Percentiles rank a stretch among this genome's conserved stretches.
phyloP scores from a whole-genome alignment of 163 green algal species.

The Chloroidium sp. region DNA sequence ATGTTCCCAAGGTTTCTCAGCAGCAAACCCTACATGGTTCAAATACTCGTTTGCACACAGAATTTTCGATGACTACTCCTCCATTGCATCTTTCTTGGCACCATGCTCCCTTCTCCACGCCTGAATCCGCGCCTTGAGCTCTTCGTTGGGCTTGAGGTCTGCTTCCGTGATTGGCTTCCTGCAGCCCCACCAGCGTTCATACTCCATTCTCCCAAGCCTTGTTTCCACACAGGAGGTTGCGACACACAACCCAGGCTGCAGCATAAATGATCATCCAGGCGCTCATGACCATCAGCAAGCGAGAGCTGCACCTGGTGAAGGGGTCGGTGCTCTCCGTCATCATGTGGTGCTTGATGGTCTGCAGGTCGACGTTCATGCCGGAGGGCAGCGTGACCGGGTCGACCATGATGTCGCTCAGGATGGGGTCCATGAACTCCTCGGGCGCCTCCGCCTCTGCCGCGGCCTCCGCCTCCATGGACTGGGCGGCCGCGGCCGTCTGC shows the following conservation, averaged over 20 bases:
- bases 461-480: slow-evolving; percentile 5
- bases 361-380: slow-evolving; percentile 66
- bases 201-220: background rate
- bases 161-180: slow-evolving; percentile 48
- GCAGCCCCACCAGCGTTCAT: background rate
- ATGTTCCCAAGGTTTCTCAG: too few species aligned
- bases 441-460: slow-evolving; percentile 24
- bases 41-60: too few species aligned
- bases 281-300: too few species aligned
- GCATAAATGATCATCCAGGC: background rate
- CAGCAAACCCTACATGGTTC: too few species aligned
- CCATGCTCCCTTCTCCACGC: slow-evolving; percentile 53
- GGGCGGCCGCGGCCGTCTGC: slow-evolving; percentile 16
- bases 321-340: slow-evolving; percentile 76
- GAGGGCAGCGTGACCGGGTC: slow-evolving; percentile 85
- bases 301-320: slow-evolving; percentile 55
- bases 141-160: slow-evolving; percentile 57
- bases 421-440: slow-evolving; percentile 84
- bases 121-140: slow-evolving; percentile 76
- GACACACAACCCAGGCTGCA: background rate
- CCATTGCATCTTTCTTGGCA: too few species aligned
- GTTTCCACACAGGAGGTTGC: background rate
- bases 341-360: slow-evolving; percentile 79
- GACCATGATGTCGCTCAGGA: slow-evolving; percentile 78
- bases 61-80: too few species aligned